Evolutionary conservation across 805 yeast species (phyloP).

Genomic region (Candida verbasci): DNA sequence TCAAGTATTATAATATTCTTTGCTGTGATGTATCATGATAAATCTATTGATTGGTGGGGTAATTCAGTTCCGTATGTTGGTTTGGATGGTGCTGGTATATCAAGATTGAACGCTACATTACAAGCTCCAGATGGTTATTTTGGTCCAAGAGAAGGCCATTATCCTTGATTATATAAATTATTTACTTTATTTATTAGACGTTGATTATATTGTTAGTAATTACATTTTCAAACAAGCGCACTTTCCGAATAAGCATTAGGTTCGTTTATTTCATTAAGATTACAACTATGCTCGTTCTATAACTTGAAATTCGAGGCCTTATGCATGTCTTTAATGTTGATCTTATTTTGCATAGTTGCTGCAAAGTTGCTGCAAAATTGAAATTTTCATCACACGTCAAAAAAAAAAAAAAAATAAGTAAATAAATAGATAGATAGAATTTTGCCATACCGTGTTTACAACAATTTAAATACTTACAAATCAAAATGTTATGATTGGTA

Average conservation of each 20-base stretch:
- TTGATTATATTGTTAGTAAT: too few species aligned
- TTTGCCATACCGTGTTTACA: not conserved
- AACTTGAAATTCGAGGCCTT: too few species aligned
- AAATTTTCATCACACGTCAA: not conserved
- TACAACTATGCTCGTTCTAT: too few species aligned
- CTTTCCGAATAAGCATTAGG: too few species aligned
- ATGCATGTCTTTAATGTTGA: too few species aligned
- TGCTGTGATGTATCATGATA: conserved; percentile 41
- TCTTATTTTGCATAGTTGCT: too few species aligned
- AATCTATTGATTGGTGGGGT: conserved; percentile 58
- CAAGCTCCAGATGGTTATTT: conserved; percentile 28
- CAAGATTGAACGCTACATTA: conserved; percentile 14
- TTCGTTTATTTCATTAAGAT: too few species aligned
- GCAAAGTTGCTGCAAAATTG: too few species aligned
- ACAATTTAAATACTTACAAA: not conserved
- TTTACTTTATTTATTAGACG: too few species aligned
- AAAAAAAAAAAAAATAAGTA: not conserved
- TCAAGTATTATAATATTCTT: conserved; percentile 54
- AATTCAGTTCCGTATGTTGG: conserved; percentile 28
- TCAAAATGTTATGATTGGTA: not conserved
- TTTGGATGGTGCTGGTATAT: conserved; percentile 14
- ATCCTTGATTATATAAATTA: too few species aligned
- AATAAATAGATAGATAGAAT: too few species aligned
- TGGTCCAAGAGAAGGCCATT: conserved; percentile 28
- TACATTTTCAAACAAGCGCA: too few species aligned